These are phyloP conservation scores for Rhododendron griersonianum DNA, from an alignment of 148 eudicot genomes.

Conservation along the genomic window DNA sequence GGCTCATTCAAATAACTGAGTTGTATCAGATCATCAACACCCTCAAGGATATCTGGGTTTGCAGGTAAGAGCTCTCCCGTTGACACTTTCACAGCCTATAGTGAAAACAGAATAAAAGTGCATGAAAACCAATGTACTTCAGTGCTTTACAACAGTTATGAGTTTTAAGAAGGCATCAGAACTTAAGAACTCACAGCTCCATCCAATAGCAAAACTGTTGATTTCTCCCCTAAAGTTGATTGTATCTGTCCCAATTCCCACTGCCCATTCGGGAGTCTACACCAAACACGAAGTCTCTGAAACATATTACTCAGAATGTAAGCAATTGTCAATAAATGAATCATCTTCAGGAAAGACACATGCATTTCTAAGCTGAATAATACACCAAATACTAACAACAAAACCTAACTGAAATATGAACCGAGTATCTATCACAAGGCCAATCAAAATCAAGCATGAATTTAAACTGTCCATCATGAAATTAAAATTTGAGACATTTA, in stretches of 20 bases:
- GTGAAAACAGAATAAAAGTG: conserved; percentile 17
- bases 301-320: conserved; percentile 16
- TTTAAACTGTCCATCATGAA: not conserved
- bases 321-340: conserved; percentile 11
- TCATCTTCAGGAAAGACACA: not conserved
- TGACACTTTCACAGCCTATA: conserved; percentile 55
- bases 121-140: conserved; percentile 2
- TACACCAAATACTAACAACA: not conserved
- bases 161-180: conserved; percentile 5
- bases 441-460: not conserved
- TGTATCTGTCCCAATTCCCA: conserved; percentile 77
- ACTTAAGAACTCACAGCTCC: conserved; percentile 60
- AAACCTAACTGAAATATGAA: not conserved
- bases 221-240: conserved; percentile 61
- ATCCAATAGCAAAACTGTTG: conserved; percentile 50
- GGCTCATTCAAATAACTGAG: conserved; percentile 97
- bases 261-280: conserved; percentile 50
- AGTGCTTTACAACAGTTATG: conserved; percentile 6
- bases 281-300: conserved; percentile 94
- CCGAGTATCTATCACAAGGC: not conserved
- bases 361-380: not conserved
- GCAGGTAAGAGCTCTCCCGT: conserved; percentile 76
- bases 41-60: conserved; percentile 85
- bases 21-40: conserved; percentile 85
- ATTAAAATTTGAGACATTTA: not conserved